Evolutionary conservation across 2,329 filamentous ascomycete species (phyloP).

Genomic region (Chaetomium sp.): DNA sequence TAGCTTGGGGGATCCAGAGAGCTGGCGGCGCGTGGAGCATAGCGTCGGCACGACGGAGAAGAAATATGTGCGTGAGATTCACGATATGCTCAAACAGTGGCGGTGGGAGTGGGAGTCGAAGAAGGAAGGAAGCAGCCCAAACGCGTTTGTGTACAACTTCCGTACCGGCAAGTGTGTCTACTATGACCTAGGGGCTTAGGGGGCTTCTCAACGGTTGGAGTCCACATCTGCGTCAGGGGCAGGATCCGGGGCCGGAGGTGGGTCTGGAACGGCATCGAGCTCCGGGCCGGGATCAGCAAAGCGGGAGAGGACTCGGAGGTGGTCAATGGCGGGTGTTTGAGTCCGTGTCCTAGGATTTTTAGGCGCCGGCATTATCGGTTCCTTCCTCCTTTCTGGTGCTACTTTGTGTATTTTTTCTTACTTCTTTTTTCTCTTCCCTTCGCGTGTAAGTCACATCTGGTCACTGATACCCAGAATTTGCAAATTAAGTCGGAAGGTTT

Average conservation of each 20-base stretch:
- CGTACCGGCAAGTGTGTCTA: slow-evolving; percentile 76
- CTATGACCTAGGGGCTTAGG: slow-evolving; percentile 63
- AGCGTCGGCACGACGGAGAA: slow-evolving; percentile 68
- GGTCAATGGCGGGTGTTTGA: no score
- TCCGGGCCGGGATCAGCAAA: neutral
- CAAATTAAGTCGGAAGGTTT: neutral
- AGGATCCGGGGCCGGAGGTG: neutral
- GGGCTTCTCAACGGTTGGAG: neutral
- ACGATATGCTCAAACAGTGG: slow-evolving; percentile 65
- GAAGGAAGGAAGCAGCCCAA: slow-evolving; percentile 46
- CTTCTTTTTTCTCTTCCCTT: neutral
- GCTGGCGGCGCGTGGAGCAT: slow-evolving; percentile 77
- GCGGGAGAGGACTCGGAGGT: neutral
- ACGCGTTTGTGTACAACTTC: slow-evolving; percentile 90
- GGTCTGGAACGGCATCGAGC: neutral
- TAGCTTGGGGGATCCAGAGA: slow-evolving; percentile 69
- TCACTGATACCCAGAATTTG: neutral
- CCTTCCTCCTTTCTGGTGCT: no score
- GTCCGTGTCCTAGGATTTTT: no score
- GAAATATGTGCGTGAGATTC: slow-evolving; percentile 75
- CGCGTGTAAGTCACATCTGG: neutral
- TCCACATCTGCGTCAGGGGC: neutral
- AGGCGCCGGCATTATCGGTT: no score
- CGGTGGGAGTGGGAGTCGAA: slow-evolving; percentile 46
- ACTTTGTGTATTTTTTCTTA: neutral